A percentile compares a stretch with the other conserved stretches of the same genome.
These are phyloP conservation scores for Penicillium sp. DNA, from an alignment of 2,329 filamentous ascomycete genomes.

Conservation along the genomic window DNA sequence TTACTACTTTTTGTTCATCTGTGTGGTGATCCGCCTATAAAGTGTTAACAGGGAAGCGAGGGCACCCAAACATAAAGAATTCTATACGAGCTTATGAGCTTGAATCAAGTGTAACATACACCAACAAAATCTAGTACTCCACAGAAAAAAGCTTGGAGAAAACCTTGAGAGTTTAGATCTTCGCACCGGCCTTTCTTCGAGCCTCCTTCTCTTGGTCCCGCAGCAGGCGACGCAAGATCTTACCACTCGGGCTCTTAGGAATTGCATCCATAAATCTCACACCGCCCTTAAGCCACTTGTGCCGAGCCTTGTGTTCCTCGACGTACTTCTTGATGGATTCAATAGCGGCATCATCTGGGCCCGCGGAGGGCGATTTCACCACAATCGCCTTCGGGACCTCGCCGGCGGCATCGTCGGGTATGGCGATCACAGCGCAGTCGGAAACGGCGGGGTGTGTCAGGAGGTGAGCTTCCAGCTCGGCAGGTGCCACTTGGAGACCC, in stretches of 20 bases:
- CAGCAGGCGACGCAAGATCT: conserved; percentile 60
- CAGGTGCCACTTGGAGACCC: conserved; percentile 78
- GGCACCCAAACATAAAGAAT: no score
- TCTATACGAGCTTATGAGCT: no score
- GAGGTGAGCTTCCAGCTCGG: conserved; percentile 75
- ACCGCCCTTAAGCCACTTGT: conserved; percentile 61
- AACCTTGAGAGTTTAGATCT: conserved; percentile 51
- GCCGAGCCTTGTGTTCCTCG: conserved; percentile 56
- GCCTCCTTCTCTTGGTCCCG: conserved; percentile 69
- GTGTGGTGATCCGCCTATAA: no score
- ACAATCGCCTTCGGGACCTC: conserved; percentile 62
- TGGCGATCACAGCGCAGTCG: conserved; percentile 72
- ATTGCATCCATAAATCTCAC: conserved; percentile 55
- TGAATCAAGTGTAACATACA: background rate
- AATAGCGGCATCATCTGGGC: conserved; percentile 47
- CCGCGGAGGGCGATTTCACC: conserved; percentile 53
- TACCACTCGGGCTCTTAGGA: conserved; percentile 60
- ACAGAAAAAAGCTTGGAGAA: background rate
- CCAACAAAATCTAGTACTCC: background rate
- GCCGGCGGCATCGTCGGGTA: conserved; percentile 60
- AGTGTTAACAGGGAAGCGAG: no score
- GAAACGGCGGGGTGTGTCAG: conserved; percentile 69
- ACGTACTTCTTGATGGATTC: conserved; percentile 56
- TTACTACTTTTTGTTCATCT: no score
- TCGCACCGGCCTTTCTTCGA: conserved; percentile 60